Base-by-base conservation (phyloP, 768 basidiomycete species). In the Hortiboletus campestris region DNA sequence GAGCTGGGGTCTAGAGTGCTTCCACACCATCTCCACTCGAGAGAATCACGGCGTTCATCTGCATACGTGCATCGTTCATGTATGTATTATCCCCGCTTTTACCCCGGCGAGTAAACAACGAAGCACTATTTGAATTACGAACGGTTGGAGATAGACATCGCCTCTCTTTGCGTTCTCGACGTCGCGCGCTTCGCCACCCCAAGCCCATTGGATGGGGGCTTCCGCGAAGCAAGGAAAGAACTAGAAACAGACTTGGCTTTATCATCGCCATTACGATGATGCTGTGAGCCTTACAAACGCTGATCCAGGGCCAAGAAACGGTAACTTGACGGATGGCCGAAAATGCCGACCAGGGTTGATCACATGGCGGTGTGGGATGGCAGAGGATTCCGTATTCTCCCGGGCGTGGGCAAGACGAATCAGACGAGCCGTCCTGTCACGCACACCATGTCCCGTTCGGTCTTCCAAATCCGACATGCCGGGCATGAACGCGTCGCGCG, bases 161-260 rank as follows among this genome's bases (percentile, higher is more conserved):
- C 59, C 49, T 35, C 28, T 29, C 19, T 17, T 57, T 16, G 10
- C 20, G 20, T 58, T 46, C 46, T 28, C n/a, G 25, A 20, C 41
- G 16, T 35, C 12, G 13, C 3, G 17, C 17, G 22, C 20, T 31
- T 44, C 12, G 39, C 16, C 53, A 31, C 20, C n/a, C 20, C 13
- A 42, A 17, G 12, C 32, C 28, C 11, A 34, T 32, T 28, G 41
- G 41, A 11, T 19, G 36, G 36, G 25, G 17, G 34, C n/a, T 25
- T 68, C 65, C 66, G 66, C 54, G 56, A 65, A 68, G 52, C 55
- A 58, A 63, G 65, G 65, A 55, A 9, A 38, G 49, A 58, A 36
- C 3, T 36, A 29, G 38, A 42, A 28, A 53, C 44, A 5, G 11
- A 29, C 19, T 48, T 34, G 45, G 51, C 14, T 42, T 56, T 46